Conservation (phyloP, 768 basidiomycete species). For the Trametes gibbosa region DNA sequence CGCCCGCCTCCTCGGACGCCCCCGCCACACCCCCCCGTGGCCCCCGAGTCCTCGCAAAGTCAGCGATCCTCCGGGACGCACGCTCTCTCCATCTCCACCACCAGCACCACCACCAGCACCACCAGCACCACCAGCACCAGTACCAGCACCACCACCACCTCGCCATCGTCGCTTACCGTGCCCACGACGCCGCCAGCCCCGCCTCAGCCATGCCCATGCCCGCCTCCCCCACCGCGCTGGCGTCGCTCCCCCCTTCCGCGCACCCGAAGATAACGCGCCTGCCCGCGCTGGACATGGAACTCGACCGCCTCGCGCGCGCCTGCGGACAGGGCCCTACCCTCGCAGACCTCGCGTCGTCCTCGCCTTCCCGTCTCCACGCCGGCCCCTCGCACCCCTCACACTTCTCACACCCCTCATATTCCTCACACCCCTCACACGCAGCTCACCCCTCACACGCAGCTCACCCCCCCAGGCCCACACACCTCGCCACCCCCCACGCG, state of each 20-base stretch:
- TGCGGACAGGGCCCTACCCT: constrained; percentile 19
- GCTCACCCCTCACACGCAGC: not conserved
- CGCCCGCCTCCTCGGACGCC: not conserved
- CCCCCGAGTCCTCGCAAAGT: not conserved
- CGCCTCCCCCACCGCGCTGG: not conserved
- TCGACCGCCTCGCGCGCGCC: constrained; percentile 21
- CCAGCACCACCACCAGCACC: not conserved
- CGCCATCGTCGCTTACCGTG: not conserved
- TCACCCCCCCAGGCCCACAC: not conserved
- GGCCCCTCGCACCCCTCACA: not conserved
- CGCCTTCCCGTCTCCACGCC: not conserved
- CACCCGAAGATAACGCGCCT: constrained; percentile 14
- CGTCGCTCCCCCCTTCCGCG: not conserved
- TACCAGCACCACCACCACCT: not conserved
- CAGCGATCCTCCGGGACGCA: not conserved
- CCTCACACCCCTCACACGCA: no score
- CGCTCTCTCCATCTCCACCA: not conserved
- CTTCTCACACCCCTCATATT: no score
- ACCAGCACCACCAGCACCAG: not conserved
- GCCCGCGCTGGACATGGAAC: constrained; percentile 13
- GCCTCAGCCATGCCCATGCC: not conserved
- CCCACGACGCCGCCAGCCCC: not conserved
- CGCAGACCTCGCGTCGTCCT: not conserved
- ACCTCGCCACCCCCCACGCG: not conserved
- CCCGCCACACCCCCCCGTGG: constrained; percentile 2